These are phyloP conservation scores for Gymnopus androsaceus DNA, from an alignment of 1,284 basidiomycete genomes.

Conservation along the genomic window DNA sequence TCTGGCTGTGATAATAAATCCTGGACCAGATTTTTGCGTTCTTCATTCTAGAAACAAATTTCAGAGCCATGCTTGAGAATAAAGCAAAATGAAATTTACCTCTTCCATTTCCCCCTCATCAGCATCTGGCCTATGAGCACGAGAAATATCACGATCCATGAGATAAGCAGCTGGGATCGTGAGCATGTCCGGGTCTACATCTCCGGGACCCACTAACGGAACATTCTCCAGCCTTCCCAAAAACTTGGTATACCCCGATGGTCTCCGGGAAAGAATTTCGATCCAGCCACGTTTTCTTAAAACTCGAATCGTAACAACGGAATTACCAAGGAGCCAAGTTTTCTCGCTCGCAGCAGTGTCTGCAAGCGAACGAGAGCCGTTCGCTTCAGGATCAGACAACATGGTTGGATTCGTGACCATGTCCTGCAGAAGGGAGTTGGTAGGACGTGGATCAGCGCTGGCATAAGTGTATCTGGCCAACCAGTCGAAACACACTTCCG, in stretches of 20 bases:
- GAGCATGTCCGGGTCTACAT: conserved; percentile 76
- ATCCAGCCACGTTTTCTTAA: conserved; percentile 85
- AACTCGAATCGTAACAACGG: conserved; percentile 82
- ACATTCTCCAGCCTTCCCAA: conserved; percentile 92
- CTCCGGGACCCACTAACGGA: conserved; percentile 80
- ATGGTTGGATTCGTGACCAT: conserved; percentile 59
- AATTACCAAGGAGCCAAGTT: conserved; percentile 88
- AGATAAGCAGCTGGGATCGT: conserved; percentile 74
- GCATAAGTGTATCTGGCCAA: conserved; percentile 93
- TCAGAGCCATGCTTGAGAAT: neutral
- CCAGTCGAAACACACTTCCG: conserved; percentile 98
- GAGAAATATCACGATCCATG: conserved; percentile 61
- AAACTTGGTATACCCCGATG: conserved; percentile 88
- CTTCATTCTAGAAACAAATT: neutral
- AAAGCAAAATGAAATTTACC: neutral
- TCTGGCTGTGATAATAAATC: conserved; percentile 7
- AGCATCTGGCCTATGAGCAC: conserved; percentile 31
- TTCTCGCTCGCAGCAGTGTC: conserved; percentile 58
- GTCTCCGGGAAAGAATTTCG: conserved; percentile 82
- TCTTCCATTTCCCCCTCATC: conserved; percentile 17
- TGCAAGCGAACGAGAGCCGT: conserved; percentile 20
- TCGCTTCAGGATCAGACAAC: neutral
- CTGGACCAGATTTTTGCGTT: neutral
- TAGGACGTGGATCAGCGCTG: conserved; percentile 90
- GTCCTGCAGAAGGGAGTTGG: conserved; percentile 78